These are phyloP conservation scores for Leccinum aurantiacum DNA, from an alignment of 768 basidiomycete species.

Conservation along the genomic window DNA sequence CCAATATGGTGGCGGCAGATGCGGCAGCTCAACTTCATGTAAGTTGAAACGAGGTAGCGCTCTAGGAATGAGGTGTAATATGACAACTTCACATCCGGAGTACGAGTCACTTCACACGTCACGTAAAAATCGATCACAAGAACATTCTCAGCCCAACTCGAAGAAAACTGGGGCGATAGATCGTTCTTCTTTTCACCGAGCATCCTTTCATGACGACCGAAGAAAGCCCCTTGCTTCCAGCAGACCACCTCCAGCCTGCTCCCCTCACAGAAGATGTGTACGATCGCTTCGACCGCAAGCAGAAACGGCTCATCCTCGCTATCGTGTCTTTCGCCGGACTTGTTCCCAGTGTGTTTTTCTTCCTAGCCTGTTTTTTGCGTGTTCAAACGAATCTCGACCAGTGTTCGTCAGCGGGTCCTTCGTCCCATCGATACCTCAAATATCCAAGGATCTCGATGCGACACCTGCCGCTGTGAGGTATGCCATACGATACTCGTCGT, in stretches of 20 bases:
- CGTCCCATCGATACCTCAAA: conserved; percentile 71
- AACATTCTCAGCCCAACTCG: neutral
- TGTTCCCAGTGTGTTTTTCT: conserved; percentile 50
- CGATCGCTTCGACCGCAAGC: conserved; percentile 50
- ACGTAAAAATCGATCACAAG: neutral
- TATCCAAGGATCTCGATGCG: conserved; percentile 62
- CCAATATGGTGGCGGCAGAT: too few relatives aligned
- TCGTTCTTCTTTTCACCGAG: neutral
- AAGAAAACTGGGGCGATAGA: neutral
- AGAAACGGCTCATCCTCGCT: conserved; percentile 55
- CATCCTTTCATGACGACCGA: conserved; percentile 25
- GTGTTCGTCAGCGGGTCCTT: conserved; percentile 71
- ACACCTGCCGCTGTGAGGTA: conserved; percentile 60
- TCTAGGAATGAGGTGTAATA: neutral
- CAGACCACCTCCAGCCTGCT: conserved; percentile 1
- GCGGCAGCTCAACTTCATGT: neutral
- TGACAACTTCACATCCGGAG: too few relatives aligned
- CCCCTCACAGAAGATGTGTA: conserved; percentile 43
- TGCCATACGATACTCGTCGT: neutral
- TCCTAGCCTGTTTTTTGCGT: neutral
- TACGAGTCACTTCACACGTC: neutral
- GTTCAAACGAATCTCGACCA: conserved; percentile 27
- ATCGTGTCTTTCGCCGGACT: conserved; percentile 63
- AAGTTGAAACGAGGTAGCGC: too few relatives aligned
- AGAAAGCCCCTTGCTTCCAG: conserved; percentile 28